Evolutionary conservation across 306 rosid genomes (phyloP), one percentile per base, ranked within the genome.

Genomic region (Castanea mollissima): DNA sequence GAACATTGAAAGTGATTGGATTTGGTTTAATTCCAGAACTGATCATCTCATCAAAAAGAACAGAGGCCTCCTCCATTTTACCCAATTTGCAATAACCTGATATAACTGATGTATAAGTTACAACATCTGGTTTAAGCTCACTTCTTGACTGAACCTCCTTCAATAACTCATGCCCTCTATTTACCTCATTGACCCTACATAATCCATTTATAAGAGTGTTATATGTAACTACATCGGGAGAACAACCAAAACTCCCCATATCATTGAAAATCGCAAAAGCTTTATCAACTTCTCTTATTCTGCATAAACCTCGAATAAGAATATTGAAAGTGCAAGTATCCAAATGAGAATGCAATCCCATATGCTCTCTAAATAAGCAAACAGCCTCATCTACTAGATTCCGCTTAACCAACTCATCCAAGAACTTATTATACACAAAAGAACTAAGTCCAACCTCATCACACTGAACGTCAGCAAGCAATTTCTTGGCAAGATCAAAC

Each of bases 161-260:
- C 6, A 94, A 79, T 54, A 94, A 79, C 54, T 35, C 76, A 38
- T 76, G 74, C 54, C 93, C 98, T 76, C 78, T 88, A 76, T 88
- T 87, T 25, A 90, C 87, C 78, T 83, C 83, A 74, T 84, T 85
- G 74, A 73, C 75, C 88, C 87, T 81, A 84, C 94, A 94, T n/a
- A 90, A 84, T 55, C 97, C 98, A 76, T 81, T 86, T 77, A 94
- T 89, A 64, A 94, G 86, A 44, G 91, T 94, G 82, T 92, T 94
- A 81, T 83, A 90, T 0, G 93, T 92, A 81, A 89, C 84, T 35
- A 87, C 64, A 71, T 94, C 94, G 0, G 98, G 93, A n/a, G 64
- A 86, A 83, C 92, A 92, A 81, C 90, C 89, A 82, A 78, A 89
- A 73, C 74, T 90, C 80, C 35, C 83, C 92, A 94, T 92, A 41